phyloP scores from a whole-genome alignment of 192 early-diverging fungal species.

The Oehlia diaphana region DNA sequence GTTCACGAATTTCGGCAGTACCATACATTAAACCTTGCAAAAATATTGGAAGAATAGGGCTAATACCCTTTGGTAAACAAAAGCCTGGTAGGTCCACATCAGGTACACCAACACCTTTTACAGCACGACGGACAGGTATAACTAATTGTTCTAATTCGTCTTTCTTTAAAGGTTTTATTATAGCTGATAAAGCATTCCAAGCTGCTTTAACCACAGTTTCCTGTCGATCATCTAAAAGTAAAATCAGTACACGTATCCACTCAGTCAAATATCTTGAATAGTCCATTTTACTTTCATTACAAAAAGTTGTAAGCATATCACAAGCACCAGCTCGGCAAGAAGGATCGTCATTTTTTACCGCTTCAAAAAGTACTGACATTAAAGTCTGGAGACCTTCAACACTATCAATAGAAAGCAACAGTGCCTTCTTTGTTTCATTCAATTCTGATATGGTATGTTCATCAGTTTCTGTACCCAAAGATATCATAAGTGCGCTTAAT shows the following conservation, averaged over 20 bases:
- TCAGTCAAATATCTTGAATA: constrained; percentile 70
- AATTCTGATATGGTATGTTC: constrained; percentile 66
- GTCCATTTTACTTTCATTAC: constrained; percentile 58
- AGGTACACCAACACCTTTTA: constrained; percentile 57
- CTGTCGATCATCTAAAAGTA: constrained; percentile 63
- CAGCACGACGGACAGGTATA: constrained; percentile 60
- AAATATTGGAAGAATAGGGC: constrained; percentile 89
- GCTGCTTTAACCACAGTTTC: constrained; percentile 65
- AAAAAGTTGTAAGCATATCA: constrained; percentile 66
- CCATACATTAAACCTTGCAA: constrained; percentile 92
- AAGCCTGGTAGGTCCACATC: constrained; percentile 77
- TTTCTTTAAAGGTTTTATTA: constrained; percentile 83
- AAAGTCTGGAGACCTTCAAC: constrained; percentile 79
- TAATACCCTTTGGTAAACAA: constrained; percentile 89
- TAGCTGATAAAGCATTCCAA: constrained; percentile 79
- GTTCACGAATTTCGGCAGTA: constrained; percentile 79
- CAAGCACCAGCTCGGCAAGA: constrained; percentile 58
- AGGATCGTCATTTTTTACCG: constrained; percentile 59
- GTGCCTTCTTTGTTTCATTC: constrained; percentile 67
- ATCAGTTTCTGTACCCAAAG: constrained; percentile 67
- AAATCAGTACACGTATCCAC: constrained; percentile 78
- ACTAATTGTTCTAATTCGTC: constrained; percentile 87
- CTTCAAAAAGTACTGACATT: constrained; percentile 78
- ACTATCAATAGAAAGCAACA: constrained; percentile 77
- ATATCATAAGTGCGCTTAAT: constrained; percentile 78